Evolutionary conservation across 495 filamentous ascomycete species (phyloP).

Genomic region (Hypoxylon lienhwacheense): DNA sequence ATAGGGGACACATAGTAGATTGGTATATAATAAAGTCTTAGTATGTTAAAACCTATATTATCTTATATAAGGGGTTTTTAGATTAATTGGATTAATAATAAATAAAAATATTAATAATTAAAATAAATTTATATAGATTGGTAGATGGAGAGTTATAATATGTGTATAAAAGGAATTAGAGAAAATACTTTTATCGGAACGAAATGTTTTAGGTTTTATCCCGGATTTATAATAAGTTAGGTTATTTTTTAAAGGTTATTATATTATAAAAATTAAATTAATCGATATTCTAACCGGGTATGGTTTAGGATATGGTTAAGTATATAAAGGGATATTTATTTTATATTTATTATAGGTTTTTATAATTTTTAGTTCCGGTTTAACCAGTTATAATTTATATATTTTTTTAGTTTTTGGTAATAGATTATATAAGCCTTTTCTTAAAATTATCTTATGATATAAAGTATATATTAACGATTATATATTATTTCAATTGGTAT

Average conservation of each 20-base stretch:
- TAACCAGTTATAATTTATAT: no score
- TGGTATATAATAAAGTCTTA: background rate
- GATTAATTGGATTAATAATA: background rate
- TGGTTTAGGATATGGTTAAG: background rate
- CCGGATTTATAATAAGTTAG: background rate
- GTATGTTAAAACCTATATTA: background rate
- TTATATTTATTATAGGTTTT: background rate
- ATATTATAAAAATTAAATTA: background rate
- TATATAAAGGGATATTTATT: background rate
- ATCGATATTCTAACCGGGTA: background rate
- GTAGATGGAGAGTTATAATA: background rate
- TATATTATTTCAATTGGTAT: no score
- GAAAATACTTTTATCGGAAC: background rate
- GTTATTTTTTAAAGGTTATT: background rate
- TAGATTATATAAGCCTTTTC: no score
- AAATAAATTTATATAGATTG: background rate
- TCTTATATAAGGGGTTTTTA: background rate
- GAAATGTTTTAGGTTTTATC: background rate
- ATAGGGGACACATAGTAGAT: background rate
- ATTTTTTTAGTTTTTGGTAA: no score
- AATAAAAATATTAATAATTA: background rate
- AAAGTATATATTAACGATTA: no score
- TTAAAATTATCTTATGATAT: no score
- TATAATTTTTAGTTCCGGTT: background rate
- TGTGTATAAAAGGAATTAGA: background rate